Evolutionary conservation across 2,329 filamentous ascomycete genomes (phyloP).

Genomic region (Aspergillus sp.): DNA sequence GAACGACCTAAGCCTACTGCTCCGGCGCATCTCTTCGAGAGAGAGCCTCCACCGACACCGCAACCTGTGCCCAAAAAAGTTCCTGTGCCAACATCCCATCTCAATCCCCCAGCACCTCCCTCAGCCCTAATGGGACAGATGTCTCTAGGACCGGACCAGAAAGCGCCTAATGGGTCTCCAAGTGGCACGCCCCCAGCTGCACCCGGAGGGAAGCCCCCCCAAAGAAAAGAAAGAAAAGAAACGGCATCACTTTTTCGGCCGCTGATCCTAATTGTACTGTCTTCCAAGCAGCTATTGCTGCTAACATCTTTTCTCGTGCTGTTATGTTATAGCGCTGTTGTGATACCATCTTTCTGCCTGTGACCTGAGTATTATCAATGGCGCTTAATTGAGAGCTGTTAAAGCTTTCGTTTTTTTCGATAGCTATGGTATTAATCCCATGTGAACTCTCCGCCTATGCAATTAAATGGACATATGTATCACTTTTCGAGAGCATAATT

Average conservation of each 20-base stretch:
- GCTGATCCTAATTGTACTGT: no score
- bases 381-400: slow-evolving; percentile 7
- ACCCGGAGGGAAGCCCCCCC: slow-evolving; percentile 24
- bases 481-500: background rate
- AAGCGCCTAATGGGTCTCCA: slow-evolving; percentile 20
- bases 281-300: no score
- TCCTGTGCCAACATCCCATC: slow-evolving; percentile 13
- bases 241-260: slow-evolving; percentile 53
- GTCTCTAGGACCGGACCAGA: slow-evolving; percentile 37
- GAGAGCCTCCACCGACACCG: slow-evolving; percentile 50
- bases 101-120: slow-evolving; percentile 24
- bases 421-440: background rate
- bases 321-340: slow-evolving; percentile 21
- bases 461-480: background rate
- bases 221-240: slow-evolving; percentile 49
- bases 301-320: slow-evolving; percentile 6
- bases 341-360: slow-evolving; percentile 29
- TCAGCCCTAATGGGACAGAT: slow-evolving; percentile 31
- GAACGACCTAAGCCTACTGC: slow-evolving; percentile 77
- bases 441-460: background rate
- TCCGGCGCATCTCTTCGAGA: slow-evolving; percentile 81
- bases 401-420: no score
- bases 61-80: slow-evolving; percentile 18
- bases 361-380: slow-evolving; percentile 13
- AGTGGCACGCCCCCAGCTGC: slow-evolving; percentile 14